Conservation (phyloP, 495 filamentous ascomycete genomes). For the Aspergillus kassunensis region DNA sequence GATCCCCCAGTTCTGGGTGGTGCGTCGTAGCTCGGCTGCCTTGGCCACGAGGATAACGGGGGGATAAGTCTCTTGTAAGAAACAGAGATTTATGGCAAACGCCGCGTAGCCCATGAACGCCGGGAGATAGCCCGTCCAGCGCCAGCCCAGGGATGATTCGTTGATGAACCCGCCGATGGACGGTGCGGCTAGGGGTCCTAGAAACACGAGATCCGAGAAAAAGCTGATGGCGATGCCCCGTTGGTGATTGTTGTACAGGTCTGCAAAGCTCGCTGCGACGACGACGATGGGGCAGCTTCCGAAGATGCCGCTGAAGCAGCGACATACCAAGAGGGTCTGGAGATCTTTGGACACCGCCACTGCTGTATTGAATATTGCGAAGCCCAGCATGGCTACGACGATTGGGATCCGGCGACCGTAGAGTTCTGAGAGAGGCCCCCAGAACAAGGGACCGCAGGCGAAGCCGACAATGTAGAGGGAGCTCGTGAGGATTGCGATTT, state of each 20-base stretch:
- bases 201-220: not conserved
- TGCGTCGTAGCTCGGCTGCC: constrained; percentile 56
- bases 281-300: not conserved
- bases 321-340: not conserved
- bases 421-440: not conserved
- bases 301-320: not conserved
- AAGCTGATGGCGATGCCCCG: not conserved
- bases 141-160: constrained; percentile 19
- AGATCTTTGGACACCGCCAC: not conserved
- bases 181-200: constrained; percentile 34
- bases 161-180: constrained; percentile 36
- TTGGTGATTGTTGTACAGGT: not conserved
- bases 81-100: constrained; percentile 30
- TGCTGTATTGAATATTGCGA: not conserved
- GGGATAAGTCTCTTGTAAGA: constrained; percentile 59
- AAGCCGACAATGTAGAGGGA: not conserved
- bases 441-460: not conserved
- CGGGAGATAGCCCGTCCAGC: constrained; percentile 22
- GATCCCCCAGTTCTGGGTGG: constrained; percentile 48
- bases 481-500: not conserved
- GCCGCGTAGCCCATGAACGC: constrained; percentile 14
- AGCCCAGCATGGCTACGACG: not conserved
- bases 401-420: not conserved
- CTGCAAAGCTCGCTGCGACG: not conserved
- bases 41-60: constrained; percentile 60